Evolutionary conservation across 257 asterid species (phyloP), one percentile per base, ranked within the genome.

Genomic region (Solanum lignicaule): DNA sequence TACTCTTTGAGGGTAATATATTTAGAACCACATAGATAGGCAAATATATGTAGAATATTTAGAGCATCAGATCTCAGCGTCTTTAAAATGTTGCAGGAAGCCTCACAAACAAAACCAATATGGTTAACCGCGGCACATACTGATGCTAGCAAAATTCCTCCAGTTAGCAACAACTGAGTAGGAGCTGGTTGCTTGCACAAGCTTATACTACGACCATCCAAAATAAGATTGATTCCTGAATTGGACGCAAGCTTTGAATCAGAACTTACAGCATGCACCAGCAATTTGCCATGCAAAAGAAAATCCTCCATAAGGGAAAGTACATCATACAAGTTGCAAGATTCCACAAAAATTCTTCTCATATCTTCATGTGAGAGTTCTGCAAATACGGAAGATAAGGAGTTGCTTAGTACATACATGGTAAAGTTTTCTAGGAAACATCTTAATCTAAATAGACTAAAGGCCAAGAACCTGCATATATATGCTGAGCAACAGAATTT

Each of bases 91-190:
- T 91, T 92, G 93, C 91, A 92, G 36, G 99, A 96, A 58, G 91
- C 90, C 93, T 95, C 99, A 90, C 98, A 94, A 89, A 96, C 83
- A 88, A 94, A 93, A 88, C 96, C 96, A 89, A 95, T 86, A 66
- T 92, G 93, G 90, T 92, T 94, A 87, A 93, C 81, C n/a, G 96
- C 94, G 7, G 89, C 88, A 91, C 98, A 96, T 72, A 97, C 66
- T 46, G 95, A 93, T 65, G 98, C 98, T 76, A 97, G 90, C 35
- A 97, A 79, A 88, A 92, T 89, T 11, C 91, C 97, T 33, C 95
- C 97, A 46, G 93, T 95, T 78, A 93, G 88, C 90, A 94, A 90
- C 85, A 91, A 93, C 74, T 90, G 86, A 89, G 90, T 81, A 23
- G 98, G 91, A 84, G 96, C 99, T 36, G 75, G 90, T 88, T 90